Evolutionary conservation across 1,284 basidiomycete species (phyloP), one percentile per base, ranked within the genome.

Genomic region (Peniophora sp.): DNA sequence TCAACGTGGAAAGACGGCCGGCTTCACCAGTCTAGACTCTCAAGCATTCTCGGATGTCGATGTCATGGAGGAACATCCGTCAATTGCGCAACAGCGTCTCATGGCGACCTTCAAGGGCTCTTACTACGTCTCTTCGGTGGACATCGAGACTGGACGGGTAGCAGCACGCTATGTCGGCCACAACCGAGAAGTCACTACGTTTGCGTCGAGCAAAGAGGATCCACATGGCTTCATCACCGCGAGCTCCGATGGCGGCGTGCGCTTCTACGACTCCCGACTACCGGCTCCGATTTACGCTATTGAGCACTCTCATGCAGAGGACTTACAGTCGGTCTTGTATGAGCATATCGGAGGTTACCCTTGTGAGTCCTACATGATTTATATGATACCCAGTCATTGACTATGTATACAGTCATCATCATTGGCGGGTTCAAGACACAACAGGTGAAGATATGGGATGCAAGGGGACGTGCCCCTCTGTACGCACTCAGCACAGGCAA

Each of bases 261-360:
- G 72, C n/a, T 52, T 74, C 24, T 74, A 63, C 50, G 71, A 73
- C 51, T 54, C 65, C 12, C 65, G 72, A n/a, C 53, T 57, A 12
- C 58, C 62, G 2, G 52, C 62, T 0, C 52, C 65, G 44, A 20
- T 58, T 14, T 43, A 64, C 18, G 62, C 63, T 9, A 54, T 64
- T 44, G 56, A 65, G 18, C 47, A 46, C 32, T 35, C 39, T 12
- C 5, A 12, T 12, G n/a, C 12, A 3, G 50, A 51, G n/a, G 15
- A 14, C 18, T 44, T 41, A 35, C 36, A 45, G 35, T 35, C 43
- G 20, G 41, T 41, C 36, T 27, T 55, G 12, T 54, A 53, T 34
- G 50, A 51, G 24, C 36, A 51, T 34, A 49, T 55, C 47, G 50
- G 50, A 17, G 54, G 43, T n/a, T 32, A 49, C 27, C 53, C 53